Base-by-base conservation (phyloP, 345 rosid species). In the Kernera saxatilis region DNA sequence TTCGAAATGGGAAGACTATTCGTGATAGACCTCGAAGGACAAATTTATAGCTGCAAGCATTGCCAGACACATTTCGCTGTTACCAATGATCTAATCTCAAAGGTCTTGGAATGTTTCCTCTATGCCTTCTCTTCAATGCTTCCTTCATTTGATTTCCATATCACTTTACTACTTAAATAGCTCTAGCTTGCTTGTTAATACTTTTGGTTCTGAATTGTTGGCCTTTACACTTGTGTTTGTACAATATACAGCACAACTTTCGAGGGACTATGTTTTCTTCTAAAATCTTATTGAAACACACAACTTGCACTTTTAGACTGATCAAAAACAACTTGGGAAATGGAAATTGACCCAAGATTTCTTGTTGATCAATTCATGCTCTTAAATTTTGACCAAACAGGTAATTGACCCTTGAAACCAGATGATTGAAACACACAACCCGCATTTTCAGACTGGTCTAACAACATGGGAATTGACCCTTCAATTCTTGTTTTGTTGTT, bases 1-100 rank as follows among this genome's bases (percentile, higher is more conserved):
- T 65, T 64, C 3, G 32, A 61, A 32, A 90, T 90, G 96, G 96
- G 96, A 72, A 90, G 88, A 71, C 27, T 86, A 26, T 90, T 88
- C 64, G 15, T 82, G 77, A 66, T 85, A 50, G 70, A 45, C 64
- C 87, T 87, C 67, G 84, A 90, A 72, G 89, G 94, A 78, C 71
- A 43, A 37, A 41, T 83, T 49, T 86, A 86, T 58, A 82, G 84
- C 71, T 90, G 97, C 82, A 90, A 86, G 51, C 84, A 88, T 84
- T 90, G 97, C 75, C 74, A 65, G 0, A 82, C 90, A n/a, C 87
- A 82, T 80, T 83, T 90, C 49, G 94, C 84, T 12, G 37, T 85
- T 18, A 18, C 59, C 23, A 73, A 72, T 30, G 88, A 88, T 74
- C 74, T 90, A 15, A 56, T 86, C 26, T 90, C 97, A 7, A 84